A percentile compares a stretch with the other conserved stretches of the same genome.
Conservation (phyloP, 371 early-diverging fungal species). For the Mucor lusitanicus region DNA sequence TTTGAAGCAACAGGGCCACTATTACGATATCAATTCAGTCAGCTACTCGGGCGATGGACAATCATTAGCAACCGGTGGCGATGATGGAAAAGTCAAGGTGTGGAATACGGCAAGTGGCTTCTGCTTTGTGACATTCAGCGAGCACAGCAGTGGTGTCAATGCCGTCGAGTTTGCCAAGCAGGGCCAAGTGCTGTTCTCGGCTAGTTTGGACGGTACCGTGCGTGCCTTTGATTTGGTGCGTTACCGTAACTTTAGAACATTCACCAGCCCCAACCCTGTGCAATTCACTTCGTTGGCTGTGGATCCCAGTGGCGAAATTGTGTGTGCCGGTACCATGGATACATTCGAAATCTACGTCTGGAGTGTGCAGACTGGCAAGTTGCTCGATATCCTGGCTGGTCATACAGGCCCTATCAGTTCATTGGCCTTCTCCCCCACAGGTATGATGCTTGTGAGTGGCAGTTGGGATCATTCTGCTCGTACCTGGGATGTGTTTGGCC, state of each 20-base stretch:
- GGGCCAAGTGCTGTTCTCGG: slow-evolving; percentile 91
- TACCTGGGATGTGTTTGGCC: slow-evolving; percentile 94
- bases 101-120: slow-evolving; percentile 96
- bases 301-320: slow-evolving; percentile 95
- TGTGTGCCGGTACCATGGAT: slow-evolving; percentile 95
- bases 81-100: slow-evolving; percentile 96
- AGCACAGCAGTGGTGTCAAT: slow-evolving; percentile 84
- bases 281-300: slow-evolving; percentile 94
- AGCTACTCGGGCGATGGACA: slow-evolving; percentile 95
- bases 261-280: slow-evolving; percentile 94
- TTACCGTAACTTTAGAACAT: slow-evolving; percentile 97
- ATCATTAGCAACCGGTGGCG: slow-evolving; percentile 93
- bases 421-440: slow-evolving; percentile 85
- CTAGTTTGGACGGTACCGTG: slow-evolving; percentile 96
- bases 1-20: slow-evolving; percentile 97
- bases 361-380: slow-evolving; percentile 96
- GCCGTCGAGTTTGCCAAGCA: slow-evolving; percentile 91
- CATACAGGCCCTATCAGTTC: slow-evolving; percentile 91
- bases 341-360: slow-evolving; percentile 96
- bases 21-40: slow-evolving; percentile 87
- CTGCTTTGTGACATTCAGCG: slow-evolving; percentile 96
- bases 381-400: slow-evolving; percentile 92
- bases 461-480: slow-evolving; percentile 96
- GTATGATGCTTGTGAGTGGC: slow-evolving; percentile 75
- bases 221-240: slow-evolving; percentile 96